Conservation (phyloP, 352 stramenopile species). For the Pythium dissotocum region DNA sequence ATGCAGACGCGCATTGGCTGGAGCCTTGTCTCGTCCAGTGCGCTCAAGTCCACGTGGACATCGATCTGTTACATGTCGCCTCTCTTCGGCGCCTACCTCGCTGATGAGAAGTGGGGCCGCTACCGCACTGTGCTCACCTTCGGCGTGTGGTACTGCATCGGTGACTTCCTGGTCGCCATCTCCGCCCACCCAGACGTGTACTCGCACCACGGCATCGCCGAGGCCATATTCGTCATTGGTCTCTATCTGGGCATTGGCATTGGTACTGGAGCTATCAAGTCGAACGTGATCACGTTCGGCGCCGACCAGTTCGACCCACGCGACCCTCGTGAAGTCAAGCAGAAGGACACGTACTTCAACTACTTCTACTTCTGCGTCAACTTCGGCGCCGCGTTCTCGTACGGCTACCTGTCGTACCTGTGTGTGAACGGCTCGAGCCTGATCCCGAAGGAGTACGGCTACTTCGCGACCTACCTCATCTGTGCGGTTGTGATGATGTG, state of each 20-base stretch:
- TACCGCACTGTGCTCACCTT: slow-evolving; percentile 64
- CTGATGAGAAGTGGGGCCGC: slow-evolving; percentile 60
- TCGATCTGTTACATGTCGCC: slow-evolving; percentile 65
- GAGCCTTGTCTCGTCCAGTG: slow-evolving; percentile 55
- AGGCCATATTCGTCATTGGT: slow-evolving; percentile 61
- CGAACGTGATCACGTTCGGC: slow-evolving; percentile 33
- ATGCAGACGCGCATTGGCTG: slow-evolving; percentile 52
- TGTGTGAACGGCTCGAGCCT: slow-evolving; percentile 66
- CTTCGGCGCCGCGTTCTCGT: slow-evolving; percentile 68
- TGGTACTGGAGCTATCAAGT: slow-evolving; percentile 30
- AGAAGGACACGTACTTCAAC: slow-evolving; percentile 73
- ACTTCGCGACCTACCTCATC: slow-evolving; percentile 76
- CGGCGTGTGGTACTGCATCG: slow-evolving; percentile 60
- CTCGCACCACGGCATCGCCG: slow-evolving; percentile 33
- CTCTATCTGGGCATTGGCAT: slow-evolving; percentile 54
- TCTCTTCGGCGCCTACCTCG: slow-evolving; percentile 56
- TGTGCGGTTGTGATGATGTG: slow-evolving; percentile 41
- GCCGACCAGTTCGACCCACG: slow-evolving; percentile 60
- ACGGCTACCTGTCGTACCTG: slow-evolving; percentile 73
- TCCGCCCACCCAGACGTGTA: slow-evolving; percentile 53
- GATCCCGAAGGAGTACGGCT: slow-evolving; percentile 73
- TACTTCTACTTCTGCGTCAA: slow-evolving; percentile 84
- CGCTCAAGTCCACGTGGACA: slow-evolving; percentile 68
- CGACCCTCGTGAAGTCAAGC: slow-evolving; percentile 39
- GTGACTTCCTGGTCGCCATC: slow-evolving; percentile 61